These are phyloP conservation scores for Backusella australiensis DNA, from an alignment of 192 early-diverging fungal species.

Conservation along the genomic window DNA sequence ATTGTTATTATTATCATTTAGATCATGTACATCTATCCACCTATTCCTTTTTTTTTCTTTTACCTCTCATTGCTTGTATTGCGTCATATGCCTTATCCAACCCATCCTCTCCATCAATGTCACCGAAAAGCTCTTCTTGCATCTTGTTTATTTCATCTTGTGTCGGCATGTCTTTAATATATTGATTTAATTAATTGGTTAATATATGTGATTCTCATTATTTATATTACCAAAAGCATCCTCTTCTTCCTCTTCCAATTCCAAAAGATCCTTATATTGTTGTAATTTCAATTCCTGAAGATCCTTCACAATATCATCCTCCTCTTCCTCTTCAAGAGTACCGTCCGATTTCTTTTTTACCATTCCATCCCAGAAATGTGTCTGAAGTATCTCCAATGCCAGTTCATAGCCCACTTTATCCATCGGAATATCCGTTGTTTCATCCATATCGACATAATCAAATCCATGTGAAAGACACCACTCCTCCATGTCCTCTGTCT, in stretches of 20 bases:
- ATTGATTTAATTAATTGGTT: not conserved
- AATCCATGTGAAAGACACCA: slow-evolving; percentile 64
- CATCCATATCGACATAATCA: slow-evolving; percentile 61
- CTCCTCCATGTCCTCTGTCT: slow-evolving; percentile 35
- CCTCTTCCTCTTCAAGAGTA: not conserved
- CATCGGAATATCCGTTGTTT: slow-evolving; percentile 3
- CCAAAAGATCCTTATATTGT: not conserved
- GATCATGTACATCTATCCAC: not conserved
- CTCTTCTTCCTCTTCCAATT: slow-evolving; percentile 13
- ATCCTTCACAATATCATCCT: not conserved
- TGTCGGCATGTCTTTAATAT: slow-evolving; percentile 21
- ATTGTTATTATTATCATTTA: not conserved
- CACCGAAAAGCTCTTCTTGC: slow-evolving; percentile 44
- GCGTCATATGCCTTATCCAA: slow-evolving; percentile 48
- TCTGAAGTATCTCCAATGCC: slow-evolving; percentile 58
- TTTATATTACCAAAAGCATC: slow-evolving; percentile 16
- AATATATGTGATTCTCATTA: not conserved
- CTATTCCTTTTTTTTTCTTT: not conserved
- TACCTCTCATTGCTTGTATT: slow-evolving; percentile 52
- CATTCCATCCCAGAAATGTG: slow-evolving; percentile 68
- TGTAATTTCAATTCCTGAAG: not conserved
- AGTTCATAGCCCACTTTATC: slow-evolving; percentile 52
- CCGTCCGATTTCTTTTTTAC: slow-evolving; percentile 26
- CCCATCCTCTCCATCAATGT: slow-evolving; percentile 51
- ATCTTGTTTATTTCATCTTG: slow-evolving; percentile 42